Base-by-base conservation (phyloP, 495 filamentous ascomycete species). In the Aspergillus avenaceus region DNA sequence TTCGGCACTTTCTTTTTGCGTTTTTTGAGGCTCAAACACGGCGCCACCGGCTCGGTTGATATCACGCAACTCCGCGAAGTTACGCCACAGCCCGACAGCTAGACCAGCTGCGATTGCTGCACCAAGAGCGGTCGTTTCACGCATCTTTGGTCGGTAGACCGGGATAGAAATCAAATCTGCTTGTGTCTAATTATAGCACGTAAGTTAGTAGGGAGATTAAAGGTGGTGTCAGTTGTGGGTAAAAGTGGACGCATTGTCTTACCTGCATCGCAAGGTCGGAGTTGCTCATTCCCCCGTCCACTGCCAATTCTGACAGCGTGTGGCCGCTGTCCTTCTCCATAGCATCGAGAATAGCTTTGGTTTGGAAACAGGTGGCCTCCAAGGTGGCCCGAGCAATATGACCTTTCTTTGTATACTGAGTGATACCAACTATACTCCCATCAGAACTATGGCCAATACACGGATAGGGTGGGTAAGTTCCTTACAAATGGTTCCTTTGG, bases 61-160 rank as follows among this genome's bases (percentile, higher is more conserved):
- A 50, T 84, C 75, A 52, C 80, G 81, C 38, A 97, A 75, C 55
- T 96, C 90, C 25, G 85, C 81, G 54, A 95, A 83, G 47, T 83
- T 80, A 42, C 80, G 78, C 91, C 92, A 97, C 41, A 93, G 76
- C 38, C 82, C 86, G 2, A 85, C 81, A 0, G 91, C 92, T 29
- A 97, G 84, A 8, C 92, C 92, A 25, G 92, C 92, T n/a, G 91
- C 92, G 48, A 97, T 93, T 18, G 92, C 92, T 16, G 91, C 90
- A 16, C 92, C 92, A 2, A 97, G 81, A 3, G 91, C 87, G 12
- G 92, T 97, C 0, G 90, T 96, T 71, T 97, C 92, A 25, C 88
- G 84, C 92, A 97, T 96, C 23, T 70, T 64, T 5, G 70, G 69
- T 1, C 72, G 70, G 51, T 73, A 71, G 8, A 73, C 72, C 13